These are phyloP conservation scores for Cylindrotheca closterium DNA, from an alignment of 108 stramenopile species.

Conservation along the genomic window DNA sequence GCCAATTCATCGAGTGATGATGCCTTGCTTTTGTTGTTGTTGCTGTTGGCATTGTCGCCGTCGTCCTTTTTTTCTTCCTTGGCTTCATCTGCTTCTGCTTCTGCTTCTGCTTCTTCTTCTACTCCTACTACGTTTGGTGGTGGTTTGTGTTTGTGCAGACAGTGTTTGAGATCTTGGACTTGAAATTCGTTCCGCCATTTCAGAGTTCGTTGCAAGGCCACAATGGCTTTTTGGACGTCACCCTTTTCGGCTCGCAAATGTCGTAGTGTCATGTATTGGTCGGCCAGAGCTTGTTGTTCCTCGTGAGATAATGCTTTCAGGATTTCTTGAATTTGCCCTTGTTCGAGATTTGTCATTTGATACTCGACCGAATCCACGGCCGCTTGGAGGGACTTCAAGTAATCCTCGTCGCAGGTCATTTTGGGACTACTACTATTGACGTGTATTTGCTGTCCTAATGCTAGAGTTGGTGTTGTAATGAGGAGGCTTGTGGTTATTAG, in stretches of 20 bases:
- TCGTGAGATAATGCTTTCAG: neutral
- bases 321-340: neutral
- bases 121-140: too few species aligned
- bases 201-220: conserved; percentile 39
- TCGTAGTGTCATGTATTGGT: conserved; percentile 73
- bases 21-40: neutral
- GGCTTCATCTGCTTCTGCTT: too few species aligned
- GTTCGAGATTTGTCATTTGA: neutral
- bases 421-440: too few species aligned
- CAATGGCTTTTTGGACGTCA: conserved; percentile 12
- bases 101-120: neutral
- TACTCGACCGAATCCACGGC: neutral
- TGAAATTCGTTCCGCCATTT: conserved; percentile 84
- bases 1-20: conserved; percentile 17
- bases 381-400: too few species aligned
- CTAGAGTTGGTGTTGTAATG: too few species aligned
- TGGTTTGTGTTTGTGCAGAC: conserved; percentile 16
- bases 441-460: too few species aligned
- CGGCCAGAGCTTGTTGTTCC: conserved; percentile 30
- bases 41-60: neutral
- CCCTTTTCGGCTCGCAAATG: conserved; percentile 82
- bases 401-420: too few species aligned
- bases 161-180: conserved; percentile 34
- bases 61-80: conserved; percentile 33
- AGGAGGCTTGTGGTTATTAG: too few species aligned